Percentiles rank a stretch among this genome's conserved stretches.
Conservation (phyloP, 306 rosid genomes). For the Acmispon strigosus region DNA sequence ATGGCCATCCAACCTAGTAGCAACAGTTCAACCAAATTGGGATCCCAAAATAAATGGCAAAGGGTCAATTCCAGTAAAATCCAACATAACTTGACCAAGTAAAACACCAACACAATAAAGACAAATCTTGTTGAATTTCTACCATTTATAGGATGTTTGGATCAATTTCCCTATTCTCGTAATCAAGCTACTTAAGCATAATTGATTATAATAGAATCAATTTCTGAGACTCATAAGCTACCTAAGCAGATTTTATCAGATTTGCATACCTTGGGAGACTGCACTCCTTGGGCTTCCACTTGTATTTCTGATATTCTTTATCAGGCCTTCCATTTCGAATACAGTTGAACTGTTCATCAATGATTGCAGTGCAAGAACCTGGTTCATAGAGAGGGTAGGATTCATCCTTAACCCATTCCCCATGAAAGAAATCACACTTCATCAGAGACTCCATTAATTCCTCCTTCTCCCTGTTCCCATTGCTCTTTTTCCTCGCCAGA, state of each 20-base stretch:
- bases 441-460: slow-evolving; percentile 47
- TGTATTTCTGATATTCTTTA: slow-evolving; percentile 51
- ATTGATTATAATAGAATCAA: too few species aligned
- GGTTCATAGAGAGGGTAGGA: slow-evolving; percentile 69
- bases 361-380: slow-evolving; percentile 63
- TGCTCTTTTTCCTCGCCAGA: slow-evolving; percentile 30
- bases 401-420: slow-evolving; percentile 79
- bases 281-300: slow-evolving; percentile 90
- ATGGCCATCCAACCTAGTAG: slow-evolving; percentile 59
- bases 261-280: slow-evolving; percentile 64
- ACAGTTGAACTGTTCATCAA: slow-evolving; percentile 88
- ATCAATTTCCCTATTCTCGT: too few species aligned
- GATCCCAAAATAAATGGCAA: not conserved
- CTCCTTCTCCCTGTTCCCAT: slow-evolving; percentile 20
- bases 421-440: slow-evolving; percentile 75
- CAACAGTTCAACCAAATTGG: slow-evolving; percentile 2
- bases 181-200: too few species aligned
- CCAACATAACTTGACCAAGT: not conserved
- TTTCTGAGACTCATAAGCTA: too few species aligned
- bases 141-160: not conserved
- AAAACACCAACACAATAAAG: not conserved
- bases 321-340: slow-evolving; percentile 79
- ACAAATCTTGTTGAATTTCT: not conserved
- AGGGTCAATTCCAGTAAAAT: not conserved
- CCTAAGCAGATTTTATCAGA: not conserved